These are phyloP conservation scores for Plasmodium reichenowi DNA, from an alignment of 169 alveolate genomes.

Conservation along the genomic window DNA sequence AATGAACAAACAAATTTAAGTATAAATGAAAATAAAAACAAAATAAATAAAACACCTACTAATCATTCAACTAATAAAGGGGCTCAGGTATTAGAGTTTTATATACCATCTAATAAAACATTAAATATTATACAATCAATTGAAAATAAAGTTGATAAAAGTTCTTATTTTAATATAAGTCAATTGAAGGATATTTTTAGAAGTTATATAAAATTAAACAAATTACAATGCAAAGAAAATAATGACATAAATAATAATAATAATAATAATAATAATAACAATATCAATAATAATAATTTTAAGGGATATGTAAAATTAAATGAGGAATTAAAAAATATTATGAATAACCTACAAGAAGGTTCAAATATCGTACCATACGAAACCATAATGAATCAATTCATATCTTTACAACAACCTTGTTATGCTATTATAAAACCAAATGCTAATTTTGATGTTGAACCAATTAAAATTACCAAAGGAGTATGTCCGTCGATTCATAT, in stretches of 20 bases:
- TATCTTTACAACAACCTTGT: conserved; percentile 61
- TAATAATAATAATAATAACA: neutral
- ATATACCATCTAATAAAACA: conserved; percentile 72
- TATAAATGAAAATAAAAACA: conserved; percentile 33
- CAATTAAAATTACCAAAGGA: conserved; percentile 47
- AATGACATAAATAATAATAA: neutral
- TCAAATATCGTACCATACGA: conserved; percentile 16
- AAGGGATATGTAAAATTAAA: conserved; percentile 9
- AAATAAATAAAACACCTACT: conserved; percentile 32
- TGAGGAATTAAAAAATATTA: conserved; percentile 5
- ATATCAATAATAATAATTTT: no score
- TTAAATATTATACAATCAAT: conserved; percentile 57
- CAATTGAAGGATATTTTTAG: conserved; percentile 62
- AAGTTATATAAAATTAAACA: conserved; percentile 30
- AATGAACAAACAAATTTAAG: conserved; percentile 25
- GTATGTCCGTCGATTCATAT: conserved; percentile 69
- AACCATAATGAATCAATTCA: conserved; percentile 16
- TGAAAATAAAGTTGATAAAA: conserved; percentile 49
- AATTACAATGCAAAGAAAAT: conserved; percentile 21
- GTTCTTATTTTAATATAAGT: conserved; percentile 41
- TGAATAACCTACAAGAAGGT: neutral
- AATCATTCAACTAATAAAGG: conserved; percentile 54
- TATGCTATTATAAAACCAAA: conserved; percentile 46
- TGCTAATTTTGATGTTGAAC: conserved; percentile 59
- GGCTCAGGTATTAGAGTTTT: conserved; percentile 66